A percentile compares a stretch with the other conserved stretches of the same genome.
These are phyloP conservation scores for Coemansia sp. DNA, from an alignment of 192 early-diverging fungal genomes.

Conservation along the genomic window DNA sequence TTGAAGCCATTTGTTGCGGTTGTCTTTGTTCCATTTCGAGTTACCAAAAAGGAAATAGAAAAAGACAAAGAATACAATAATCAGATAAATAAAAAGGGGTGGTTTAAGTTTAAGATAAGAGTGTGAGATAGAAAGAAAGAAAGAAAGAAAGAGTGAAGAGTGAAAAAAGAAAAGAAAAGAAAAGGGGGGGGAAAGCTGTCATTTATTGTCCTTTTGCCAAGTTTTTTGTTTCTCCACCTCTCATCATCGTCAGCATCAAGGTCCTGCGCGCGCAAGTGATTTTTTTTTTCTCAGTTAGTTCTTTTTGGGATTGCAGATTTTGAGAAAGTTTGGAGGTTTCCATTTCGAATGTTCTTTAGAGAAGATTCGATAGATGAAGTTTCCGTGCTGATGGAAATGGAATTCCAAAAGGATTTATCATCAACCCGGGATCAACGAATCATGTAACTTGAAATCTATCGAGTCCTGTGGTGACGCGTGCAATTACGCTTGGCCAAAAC, in stretches of 20 bases:
- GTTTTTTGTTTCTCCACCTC: neutral
- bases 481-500: neutral
- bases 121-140: neutral
- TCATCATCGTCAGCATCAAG: neutral
- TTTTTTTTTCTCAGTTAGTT: neutral
- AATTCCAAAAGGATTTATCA: neutral
- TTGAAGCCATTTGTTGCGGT: neutral
- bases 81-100: neutral
- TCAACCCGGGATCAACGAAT: neutral
- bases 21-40: neutral
- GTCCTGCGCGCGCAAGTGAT: neutral
- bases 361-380: slow-evolving; percentile 14
- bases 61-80: neutral
- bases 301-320: neutral
- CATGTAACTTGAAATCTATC: neutral
- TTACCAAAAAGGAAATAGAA: neutral
- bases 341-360: slow-evolving; percentile 13
- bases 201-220: neutral
- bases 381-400: neutral
- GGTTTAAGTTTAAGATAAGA: too few relatives aligned
- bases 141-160: neutral
- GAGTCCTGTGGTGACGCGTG: too few relatives aligned
- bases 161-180: neutral
- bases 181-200: neutral
- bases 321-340: slow-evolving; percentile 1